Percentiles rank a stretch among this genome's conserved stretches.
phyloP scores from a whole-genome alignment of 305 asterid species.

The Fraxinus sp. region DNA sequence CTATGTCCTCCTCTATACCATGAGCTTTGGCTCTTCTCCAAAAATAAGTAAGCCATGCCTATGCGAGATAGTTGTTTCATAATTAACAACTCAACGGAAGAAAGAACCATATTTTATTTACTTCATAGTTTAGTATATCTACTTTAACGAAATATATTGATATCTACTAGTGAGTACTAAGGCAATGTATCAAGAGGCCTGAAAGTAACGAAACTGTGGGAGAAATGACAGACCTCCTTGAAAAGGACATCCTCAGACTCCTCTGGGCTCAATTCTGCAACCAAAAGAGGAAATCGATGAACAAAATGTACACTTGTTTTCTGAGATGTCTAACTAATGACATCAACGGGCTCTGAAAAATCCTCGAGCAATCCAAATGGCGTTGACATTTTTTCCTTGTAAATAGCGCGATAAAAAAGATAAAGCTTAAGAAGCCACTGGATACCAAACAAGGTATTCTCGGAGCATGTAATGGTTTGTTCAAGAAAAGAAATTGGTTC shows the following conservation, averaged over 20 bases:
- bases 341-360: background rate
- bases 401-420: background rate
- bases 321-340: background rate
- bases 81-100: background rate
- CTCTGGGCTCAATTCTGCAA: conserved; percentile 78
- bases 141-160: background rate
- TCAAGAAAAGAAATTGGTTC: background rate
- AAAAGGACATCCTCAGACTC: conserved; percentile 89
- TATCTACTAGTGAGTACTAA: conserved; percentile 3
- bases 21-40: conserved; percentile 92
- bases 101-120: background rate
- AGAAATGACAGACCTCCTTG: conserved; percentile 58
- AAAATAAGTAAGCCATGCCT: conserved; percentile 96
- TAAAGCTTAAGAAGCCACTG: background rate
- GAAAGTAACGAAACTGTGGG: conserved; percentile 3
- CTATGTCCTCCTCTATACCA: conserved; percentile 79
- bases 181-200: background rate
- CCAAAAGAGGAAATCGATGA: conserved; percentile 19
- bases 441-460: background rate
- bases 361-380: background rate
- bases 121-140: background rate
- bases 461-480: background rate
- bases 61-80: conserved; percentile 11
- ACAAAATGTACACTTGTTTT: background rate
- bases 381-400: background rate